Base-by-base conservation (phyloP, 2,329 filamentous ascomycete genomes). In the Cladosporium sp. region DNA sequence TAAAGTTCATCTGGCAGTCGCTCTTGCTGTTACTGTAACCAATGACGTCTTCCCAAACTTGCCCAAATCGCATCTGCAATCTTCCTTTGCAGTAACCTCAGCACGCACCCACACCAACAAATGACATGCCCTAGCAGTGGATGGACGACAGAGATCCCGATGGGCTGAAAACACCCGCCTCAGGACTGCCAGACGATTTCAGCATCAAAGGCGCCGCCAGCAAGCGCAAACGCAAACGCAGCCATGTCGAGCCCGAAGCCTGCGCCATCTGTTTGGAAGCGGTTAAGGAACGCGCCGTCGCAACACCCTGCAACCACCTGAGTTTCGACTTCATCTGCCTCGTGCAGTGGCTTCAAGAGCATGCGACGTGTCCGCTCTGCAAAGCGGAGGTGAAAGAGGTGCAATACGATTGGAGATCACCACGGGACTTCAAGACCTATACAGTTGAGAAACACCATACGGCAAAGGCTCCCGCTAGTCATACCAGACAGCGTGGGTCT, bases 251-350 rank as follows among this genome's bases (percentile, higher is more conserved):
- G 52, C 58, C 62, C 57, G 80, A 84, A 68, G 87, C 84, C 73
- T 97, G 93, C 77, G 92, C 96, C 69, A 95, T 98, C 77, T 98
- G 93, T 77, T 87, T 97, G 67, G 91, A 94, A 65, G 74, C 80
- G 62, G 83, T 97, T 73, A 86, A 87, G 11, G 91, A 95, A 72
- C 80, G 86, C 62, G 92, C 91, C 68, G 82, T 89, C 60, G 86
- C 91, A 8, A 80, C 85, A 23, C 93, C 93, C 8, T 98, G 93
- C 81, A 84, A 86, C 50, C 93, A 98, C 80, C 80, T 82, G 65
- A 87, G 88, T 70, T 97, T 96, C 76, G 93, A 97, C 81, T 96
- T 93, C 74, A 77, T 92, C 14, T 98, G 93, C 77, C 85, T 97
- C 6, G 79, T 89, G 26, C 93, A 85, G 78, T 97, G 94, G 93